Conservation (phyloP, 345 rosid species). For the Sisymbrium altissimum region DNA sequence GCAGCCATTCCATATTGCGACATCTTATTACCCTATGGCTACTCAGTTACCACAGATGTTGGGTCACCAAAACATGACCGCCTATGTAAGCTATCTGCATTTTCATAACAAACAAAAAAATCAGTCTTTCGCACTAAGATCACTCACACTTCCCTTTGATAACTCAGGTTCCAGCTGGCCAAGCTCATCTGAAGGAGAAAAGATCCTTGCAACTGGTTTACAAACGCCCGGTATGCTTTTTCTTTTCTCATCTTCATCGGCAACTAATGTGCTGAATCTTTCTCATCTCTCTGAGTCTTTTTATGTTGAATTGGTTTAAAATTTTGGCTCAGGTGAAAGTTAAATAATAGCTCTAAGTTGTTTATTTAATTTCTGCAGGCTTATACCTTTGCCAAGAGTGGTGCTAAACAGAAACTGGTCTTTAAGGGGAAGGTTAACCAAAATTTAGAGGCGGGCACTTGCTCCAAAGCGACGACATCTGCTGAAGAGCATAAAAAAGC, state of each 20-base stretch:
- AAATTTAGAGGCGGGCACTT: not conserved
- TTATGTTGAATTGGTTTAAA: not conserved
- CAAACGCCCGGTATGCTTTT: constrained; percentile 19
- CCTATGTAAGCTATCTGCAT: constrained; percentile 35
- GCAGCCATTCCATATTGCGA: constrained; percentile 23
- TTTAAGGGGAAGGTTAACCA: constrained; percentile 13
- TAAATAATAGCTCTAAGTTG: not conserved
- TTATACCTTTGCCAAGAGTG: constrained; percentile 8
- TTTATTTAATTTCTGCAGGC: constrained; percentile 6
- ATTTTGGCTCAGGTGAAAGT: not conserved
- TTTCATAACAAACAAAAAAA: not conserved
- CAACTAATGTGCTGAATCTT: not conserved
- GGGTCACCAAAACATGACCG: constrained; percentile 18
- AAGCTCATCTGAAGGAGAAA: constrained; percentile 13
- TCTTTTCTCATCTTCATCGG: not conserved
- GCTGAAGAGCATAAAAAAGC: not conserved
- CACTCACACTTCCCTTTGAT: not conserved
- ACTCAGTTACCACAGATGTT: constrained; percentile 18
- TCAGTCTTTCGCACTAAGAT: not conserved
- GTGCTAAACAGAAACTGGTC: constrained; percentile 27
- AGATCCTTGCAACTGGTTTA: constrained; percentile 11
- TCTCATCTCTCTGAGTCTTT: not conserved
- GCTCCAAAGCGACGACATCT: constrained; percentile 14
- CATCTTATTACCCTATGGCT: constrained; percentile 29
- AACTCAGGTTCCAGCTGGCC: constrained; percentile 34